Evolutionary conservation across 1,139 yeast genomes (phyloP).

Genomic region (Cylindricascospora bacillispora): DNA sequence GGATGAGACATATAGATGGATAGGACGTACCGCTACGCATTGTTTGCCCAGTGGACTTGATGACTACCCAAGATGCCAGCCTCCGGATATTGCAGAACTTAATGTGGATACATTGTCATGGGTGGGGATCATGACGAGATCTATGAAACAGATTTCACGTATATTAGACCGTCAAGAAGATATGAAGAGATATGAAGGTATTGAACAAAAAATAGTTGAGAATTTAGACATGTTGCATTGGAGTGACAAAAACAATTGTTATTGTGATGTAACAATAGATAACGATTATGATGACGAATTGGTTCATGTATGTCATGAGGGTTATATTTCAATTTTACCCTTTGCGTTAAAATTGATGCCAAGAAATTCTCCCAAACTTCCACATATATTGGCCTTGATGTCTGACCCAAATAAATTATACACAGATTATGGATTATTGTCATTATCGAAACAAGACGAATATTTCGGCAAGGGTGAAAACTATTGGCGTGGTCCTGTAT

Average conservation of each 20-base stretch:
- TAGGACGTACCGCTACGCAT: slow-evolving; percentile 76
- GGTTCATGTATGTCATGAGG: slow-evolving; percentile 65
- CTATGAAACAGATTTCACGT: slow-evolving; percentile 64
- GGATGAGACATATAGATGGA: slow-evolving; percentile 78
- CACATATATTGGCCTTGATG: slow-evolving; percentile 42
- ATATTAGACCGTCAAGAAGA: slow-evolving; percentile 51
- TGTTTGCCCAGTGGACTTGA: slow-evolving; percentile 91
- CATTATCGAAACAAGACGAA: slow-evolving; percentile 58
- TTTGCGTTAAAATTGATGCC: slow-evolving; percentile 63
- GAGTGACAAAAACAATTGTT: slow-evolving; percentile 53
- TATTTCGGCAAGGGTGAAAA: slow-evolving; percentile 70
- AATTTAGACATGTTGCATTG: slow-evolving; percentile 72
- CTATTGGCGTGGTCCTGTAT: slow-evolving; percentile 92
- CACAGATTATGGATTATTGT: slow-evolving; percentile 70
- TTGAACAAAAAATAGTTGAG: slow-evolving; percentile 43
- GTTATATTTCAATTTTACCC: slow-evolving; percentile 80
- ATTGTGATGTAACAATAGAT: slow-evolving; percentile 75
- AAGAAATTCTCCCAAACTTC: slow-evolving; percentile 37
- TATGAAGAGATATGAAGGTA: slow-evolving; percentile 35
- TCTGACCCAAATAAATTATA: slow-evolving; percentile 64
- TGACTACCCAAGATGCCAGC: slow-evolving; percentile 81
- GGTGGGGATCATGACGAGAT: slow-evolving; percentile 85
- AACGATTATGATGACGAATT: slow-evolving; percentile 42
- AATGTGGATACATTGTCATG: slow-evolving; percentile 84
- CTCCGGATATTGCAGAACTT: slow-evolving; percentile 78